A percentile compares a stretch with the other conserved stretches of the same genome.
phyloP scores from a whole-genome alignment of 2,329 filamentous ascomycete species.

The Coleophoma cylindrospora region DNA sequence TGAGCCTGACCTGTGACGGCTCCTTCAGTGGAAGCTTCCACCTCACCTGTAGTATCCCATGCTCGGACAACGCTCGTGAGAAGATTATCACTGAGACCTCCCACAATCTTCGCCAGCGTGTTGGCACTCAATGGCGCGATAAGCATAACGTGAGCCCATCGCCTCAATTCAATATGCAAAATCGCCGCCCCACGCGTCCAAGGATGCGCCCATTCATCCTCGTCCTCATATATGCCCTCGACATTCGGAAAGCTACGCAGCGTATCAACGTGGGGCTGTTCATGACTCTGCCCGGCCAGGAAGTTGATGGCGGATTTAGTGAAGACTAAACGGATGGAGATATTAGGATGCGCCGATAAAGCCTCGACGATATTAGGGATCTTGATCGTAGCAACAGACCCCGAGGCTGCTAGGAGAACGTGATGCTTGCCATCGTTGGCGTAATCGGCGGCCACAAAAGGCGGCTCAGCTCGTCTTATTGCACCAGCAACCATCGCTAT shows the following conservation, averaged over 20 bases:
- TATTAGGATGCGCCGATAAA: conserved; percentile 41
- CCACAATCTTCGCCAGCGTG: conserved; percentile 75
- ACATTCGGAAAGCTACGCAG: conserved; percentile 63
- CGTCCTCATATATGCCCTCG: conserved; percentile 75
- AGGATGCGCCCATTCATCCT: conserved; percentile 76
- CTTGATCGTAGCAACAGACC: conserved; percentile 87
- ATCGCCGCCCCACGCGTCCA: conserved; percentile 80
- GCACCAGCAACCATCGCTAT: too few relatives aligned
- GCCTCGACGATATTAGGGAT: conserved; percentile 60
- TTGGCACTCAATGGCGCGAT: conserved; percentile 83
- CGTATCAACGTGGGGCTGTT: conserved; percentile 66
- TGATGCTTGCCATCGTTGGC: conserved; percentile 48
- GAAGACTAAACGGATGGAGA: conserved; percentile 83
- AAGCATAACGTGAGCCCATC: conserved; percentile 76
- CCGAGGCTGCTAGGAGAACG: conserved; percentile 61
- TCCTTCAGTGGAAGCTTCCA: conserved; percentile 4
- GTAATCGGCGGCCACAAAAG: conserved; percentile 23
- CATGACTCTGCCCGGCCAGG: conserved; percentile 66
- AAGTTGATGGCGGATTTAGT: conserved; percentile 72
- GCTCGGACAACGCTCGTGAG: conserved; percentile 72
- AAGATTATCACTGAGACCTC: conserved; percentile 74
- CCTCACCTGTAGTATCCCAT: conserved; percentile 62
- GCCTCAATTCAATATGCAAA: conserved; percentile 82
- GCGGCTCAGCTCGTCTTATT: not conserved
- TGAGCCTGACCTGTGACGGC: not conserved